Evolutionary conservation across 495 filamentous ascomycete species (phyloP).

Genomic region (Xylaria sp.): DNA sequence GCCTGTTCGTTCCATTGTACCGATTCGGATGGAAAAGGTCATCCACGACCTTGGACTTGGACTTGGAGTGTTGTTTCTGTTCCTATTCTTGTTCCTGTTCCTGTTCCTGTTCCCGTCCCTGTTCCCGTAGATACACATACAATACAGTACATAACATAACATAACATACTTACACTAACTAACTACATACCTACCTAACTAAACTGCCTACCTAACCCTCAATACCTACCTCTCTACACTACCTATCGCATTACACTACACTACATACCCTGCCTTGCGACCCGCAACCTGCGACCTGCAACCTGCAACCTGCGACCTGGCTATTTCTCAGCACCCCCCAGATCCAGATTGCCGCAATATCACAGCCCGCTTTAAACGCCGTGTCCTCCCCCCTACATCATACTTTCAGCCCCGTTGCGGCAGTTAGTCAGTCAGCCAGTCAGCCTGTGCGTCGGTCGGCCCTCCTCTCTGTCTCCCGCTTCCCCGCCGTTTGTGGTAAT

Average conservation of each 20-base stretch:
- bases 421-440: slow-evolving; percentile 14
- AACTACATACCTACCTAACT: too few relatives aligned
- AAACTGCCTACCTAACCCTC: too few relatives aligned
- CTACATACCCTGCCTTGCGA: too few relatives aligned
- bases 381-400: slow-evolving; percentile 21
- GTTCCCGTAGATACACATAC: neutral
- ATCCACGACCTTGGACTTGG: slow-evolving; percentile 3
- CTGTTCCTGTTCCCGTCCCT: neutral
- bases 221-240: too few relatives aligned
- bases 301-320: neutral
- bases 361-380: slow-evolving; percentile 15
- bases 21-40: neutral
- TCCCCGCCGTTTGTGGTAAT: slow-evolving; percentile 26
- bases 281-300: too few relatives aligned
- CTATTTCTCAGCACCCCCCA: slow-evolving; percentile 7
- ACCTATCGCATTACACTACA: too few relatives aligned
- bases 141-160: too few relatives aligned
- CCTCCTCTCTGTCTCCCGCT: slow-evolving; percentile 18
- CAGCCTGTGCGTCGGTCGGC: slow-evolving; percentile 5
- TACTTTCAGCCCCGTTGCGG: slow-evolving; percentile 16
- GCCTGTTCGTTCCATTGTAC: slow-evolving; percentile 14
- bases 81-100: neutral
- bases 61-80: neutral
- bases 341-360: neutral
- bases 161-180: too few relatives aligned